Evolutionary conservation across 495 filamentous ascomycete genomes (phyloP), one percentile per base, ranked within the genome.

Genomic region (Viridothelium virens): DNA sequence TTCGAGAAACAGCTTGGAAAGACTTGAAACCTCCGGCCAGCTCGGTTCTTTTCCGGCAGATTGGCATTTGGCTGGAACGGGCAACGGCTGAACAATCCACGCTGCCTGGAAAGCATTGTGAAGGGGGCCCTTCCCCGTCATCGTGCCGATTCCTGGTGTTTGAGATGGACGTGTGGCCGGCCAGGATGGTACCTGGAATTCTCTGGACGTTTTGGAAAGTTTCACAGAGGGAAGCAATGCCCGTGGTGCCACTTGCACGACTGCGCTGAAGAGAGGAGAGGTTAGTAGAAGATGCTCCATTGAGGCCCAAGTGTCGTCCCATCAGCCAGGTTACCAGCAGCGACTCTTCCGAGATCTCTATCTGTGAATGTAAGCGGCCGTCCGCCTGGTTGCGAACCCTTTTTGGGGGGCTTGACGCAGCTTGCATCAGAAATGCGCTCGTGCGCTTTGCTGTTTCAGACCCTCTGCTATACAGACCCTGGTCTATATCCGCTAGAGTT

Each of bases 361-460:
- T 59, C 53, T 59, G 53, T 7, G 31, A 7, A 33, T 59, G 53
- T 59, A 14, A 59, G 53, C 36, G 36, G 53, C 53, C 53, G 53
- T 59, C 53, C 36, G 36, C 31, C 36, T 7, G 53, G 53, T 59
- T 59, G 53, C 53, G 53, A 59, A 59, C 10, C 25, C 7, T 31
- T 59, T 36, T 36, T 4, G 31, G 53, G 14, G 41, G 53, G 53
- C 53, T 59, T 59, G 53, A 59, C 53, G 53, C 53, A 59, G 5
- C 53, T 59, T 59, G 53, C 53, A 18, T 59, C 53, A 59, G 53
- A 59, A 59, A 31, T 59, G 3, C 7, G 53, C 53, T 59, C 53
- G 53, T 59, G 53, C 53, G 53, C 53, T 3, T 59, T 36, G 53
- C 53, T 59, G 53, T 59, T 59, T 59, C 53, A 59, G 53, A 59